These are phyloP conservation scores for Ustilago loliicola DNA, from an alignment of 1,284 basidiomycete species.

Conservation along the genomic window DNA sequence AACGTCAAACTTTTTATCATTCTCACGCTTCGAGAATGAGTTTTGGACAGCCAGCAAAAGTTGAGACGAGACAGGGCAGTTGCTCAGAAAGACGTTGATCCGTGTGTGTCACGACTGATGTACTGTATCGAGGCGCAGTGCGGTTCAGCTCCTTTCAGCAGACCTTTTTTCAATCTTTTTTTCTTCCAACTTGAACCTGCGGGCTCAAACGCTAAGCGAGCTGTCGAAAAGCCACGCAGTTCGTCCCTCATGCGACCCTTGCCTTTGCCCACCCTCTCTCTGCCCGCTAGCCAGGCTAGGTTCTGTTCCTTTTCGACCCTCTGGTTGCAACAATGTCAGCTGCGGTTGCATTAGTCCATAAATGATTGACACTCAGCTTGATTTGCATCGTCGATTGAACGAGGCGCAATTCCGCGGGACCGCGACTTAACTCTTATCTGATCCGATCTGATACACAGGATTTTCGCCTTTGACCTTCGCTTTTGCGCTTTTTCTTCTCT, in stretches of 20 bases:
- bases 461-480: slow-evolving; percentile 2
- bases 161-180: background rate
- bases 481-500: slow-evolving; percentile 1
- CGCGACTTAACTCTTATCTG: slow-evolving; percentile 20
- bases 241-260: slow-evolving; percentile 15
- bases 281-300: background rate
- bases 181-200: background rate
- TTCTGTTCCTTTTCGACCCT: background rate
- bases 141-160: background rate
- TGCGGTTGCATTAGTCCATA: background rate
- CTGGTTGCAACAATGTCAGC: background rate
- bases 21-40: too few relatives aligned
- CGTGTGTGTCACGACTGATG: background rate
- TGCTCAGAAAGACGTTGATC: too few relatives aligned
- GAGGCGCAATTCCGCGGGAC: background rate
- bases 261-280: background rate
- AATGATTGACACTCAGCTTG: background rate
- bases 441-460: slow-evolving; percentile 35
- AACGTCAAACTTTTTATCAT: too few relatives aligned
- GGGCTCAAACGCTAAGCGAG: slow-evolving; percentile 17
- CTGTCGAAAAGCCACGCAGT: slow-evolving; percentile 19
- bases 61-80: background rate
- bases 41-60: background rate
- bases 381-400: background rate
- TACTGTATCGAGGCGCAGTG: background rate